Evolutionary conservation across 176 grass and related monocot species (phyloP), one percentile per base, ranked within the genome.

Genomic region (Eremochloa ophiuroides): DNA sequence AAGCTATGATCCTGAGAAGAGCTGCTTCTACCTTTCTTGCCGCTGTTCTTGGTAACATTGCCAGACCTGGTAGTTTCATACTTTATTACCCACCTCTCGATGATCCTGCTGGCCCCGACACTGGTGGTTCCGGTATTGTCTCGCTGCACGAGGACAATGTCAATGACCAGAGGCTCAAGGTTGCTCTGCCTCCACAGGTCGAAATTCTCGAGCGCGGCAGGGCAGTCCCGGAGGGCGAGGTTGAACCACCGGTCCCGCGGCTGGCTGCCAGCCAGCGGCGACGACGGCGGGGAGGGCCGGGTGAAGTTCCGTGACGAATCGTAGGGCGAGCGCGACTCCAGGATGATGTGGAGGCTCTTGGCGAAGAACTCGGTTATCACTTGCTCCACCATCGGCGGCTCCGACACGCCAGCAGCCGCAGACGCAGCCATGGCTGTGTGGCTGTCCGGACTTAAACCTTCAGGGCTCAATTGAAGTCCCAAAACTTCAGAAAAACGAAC

Each of bases 331-430:
- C 95, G 87, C 1, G 90, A 98, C 89, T 98, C 87, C 38, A 98
- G 88, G 77, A 98, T 93, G 73, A 98, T 94, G 84, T 93, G 95
- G 25, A 98, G 92, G 74, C 90, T 94, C 82, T 98, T 98, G 48
- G 92, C 92, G 23, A 98, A 94, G 69, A 98, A 92, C 71, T 94
- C 95, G 0, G 95, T 98, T 70, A 98, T 98, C 51, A 98, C 92
- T 69, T 98, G 95, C 80, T 98, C 95, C n/a, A 90, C 85, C 55
- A 85, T 88, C 46, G 95, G 85, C n/a, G 95, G 78, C 55, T 94
- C 95, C 25, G 95, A 81, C 13, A 62, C 26, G 25, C 75, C 67
- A 3, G 74, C 6, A 7, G 87, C 47, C 55, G 88, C 6, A 7
- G 87, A 39, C 55, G 88, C 80, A 22, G 73, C 71, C 65, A 29